Evolutionary conservation across 805 yeast genomes (phyloP).

Genomic region (Candida incommunis): DNA sequence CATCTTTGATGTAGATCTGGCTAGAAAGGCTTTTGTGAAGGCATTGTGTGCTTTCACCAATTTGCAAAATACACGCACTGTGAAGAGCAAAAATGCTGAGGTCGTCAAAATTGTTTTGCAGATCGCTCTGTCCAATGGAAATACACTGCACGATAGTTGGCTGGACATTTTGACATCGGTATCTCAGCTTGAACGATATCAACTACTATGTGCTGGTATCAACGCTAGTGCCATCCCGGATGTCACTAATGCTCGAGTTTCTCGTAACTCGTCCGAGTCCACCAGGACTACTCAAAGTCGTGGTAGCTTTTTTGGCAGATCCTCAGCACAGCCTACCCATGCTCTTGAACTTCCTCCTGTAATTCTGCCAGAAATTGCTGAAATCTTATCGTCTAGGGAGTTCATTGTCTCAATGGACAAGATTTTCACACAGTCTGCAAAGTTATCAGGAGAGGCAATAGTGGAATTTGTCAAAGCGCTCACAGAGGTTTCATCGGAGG

Average conservation of each 20-base stretch:
- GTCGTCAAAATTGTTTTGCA: constrained; percentile 66
- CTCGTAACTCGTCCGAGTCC: background rate
- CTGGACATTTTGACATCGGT: constrained; percentile 63
- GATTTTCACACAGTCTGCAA: constrained; percentile 71
- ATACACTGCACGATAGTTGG: constrained; percentile 66
- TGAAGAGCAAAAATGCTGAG: constrained; percentile 64
- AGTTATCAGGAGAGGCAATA: constrained; percentile 70
- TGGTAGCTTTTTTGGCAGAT: constrained; percentile 1
- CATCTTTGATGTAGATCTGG: constrained; percentile 67
- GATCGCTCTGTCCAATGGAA: constrained; percentile 70
- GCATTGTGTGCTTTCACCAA: constrained; percentile 81
- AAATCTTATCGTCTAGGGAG: constrained; percentile 20
- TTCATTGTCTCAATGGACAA: constrained; percentile 52
- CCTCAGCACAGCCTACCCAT: background rate
- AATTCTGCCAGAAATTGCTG: constrained; percentile 18
- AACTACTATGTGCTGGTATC: constrained; percentile 74
- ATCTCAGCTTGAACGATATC: constrained; percentile 85
- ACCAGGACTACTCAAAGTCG: constrained; percentile 4
- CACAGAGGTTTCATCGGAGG: constrained; percentile 77
- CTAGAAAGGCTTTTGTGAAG: constrained; percentile 78
- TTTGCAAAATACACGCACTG: constrained; percentile 62
- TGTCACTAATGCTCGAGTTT: constrained; percentile 32
- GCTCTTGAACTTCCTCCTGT: constrained; percentile 4
- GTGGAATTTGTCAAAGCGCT: constrained; percentile 77
- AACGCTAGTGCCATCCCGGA: constrained; percentile 79